These are phyloP conservation scores for Hypoxylon fuscum DNA, from an alignment of 495 filamentous ascomycete genomes.

Conservation along the genomic window DNA sequence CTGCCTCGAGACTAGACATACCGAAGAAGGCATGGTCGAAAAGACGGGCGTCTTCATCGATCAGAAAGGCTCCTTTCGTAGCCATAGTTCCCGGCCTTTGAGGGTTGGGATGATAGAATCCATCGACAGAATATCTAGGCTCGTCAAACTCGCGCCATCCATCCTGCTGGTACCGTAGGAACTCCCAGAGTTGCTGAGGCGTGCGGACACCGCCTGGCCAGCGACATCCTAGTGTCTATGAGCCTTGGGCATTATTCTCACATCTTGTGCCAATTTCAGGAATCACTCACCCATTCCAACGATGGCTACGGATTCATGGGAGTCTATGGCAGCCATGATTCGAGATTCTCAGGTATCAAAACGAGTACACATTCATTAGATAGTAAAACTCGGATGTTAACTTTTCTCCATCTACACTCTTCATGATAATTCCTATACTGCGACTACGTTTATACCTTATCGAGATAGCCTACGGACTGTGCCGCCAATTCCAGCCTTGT, in stretches of 20 bases:
- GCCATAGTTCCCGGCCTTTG: constrained; percentile 44
- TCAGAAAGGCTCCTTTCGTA: constrained; percentile 48
- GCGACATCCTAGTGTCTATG: constrained; percentile 56
- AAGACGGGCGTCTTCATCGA: constrained; percentile 51
- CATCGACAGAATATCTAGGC: constrained; percentile 55
- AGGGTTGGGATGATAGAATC: constrained; percentile 67
- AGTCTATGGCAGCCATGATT: too few species aligned
- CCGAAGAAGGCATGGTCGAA: constrained; percentile 68
- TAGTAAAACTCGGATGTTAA: not conserved
- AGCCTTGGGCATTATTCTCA: too few species aligned
- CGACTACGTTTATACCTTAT: not conserved
- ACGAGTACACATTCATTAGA: not conserved
- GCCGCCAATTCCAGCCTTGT: too few species aligned
- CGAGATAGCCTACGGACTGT: too few species aligned
- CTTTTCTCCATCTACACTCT: too few species aligned
- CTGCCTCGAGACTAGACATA: constrained; percentile 63
- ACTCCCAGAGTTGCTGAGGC: constrained; percentile 63
- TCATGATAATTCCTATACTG: not conserved
- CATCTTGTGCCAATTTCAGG: not conserved
- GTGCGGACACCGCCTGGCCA: constrained; percentile 60
- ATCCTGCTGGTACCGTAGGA: constrained; percentile 54
- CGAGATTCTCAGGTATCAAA: too few species aligned
- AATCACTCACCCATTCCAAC: constrained; percentile 56
- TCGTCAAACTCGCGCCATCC: constrained; percentile 60
- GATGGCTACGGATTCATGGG: constrained; percentile 60